Percentiles rank a stretch among this genome's conserved stretches.
Conservation (phyloP, 331 rosid species). For the Stylosanthes scabra region DNA sequence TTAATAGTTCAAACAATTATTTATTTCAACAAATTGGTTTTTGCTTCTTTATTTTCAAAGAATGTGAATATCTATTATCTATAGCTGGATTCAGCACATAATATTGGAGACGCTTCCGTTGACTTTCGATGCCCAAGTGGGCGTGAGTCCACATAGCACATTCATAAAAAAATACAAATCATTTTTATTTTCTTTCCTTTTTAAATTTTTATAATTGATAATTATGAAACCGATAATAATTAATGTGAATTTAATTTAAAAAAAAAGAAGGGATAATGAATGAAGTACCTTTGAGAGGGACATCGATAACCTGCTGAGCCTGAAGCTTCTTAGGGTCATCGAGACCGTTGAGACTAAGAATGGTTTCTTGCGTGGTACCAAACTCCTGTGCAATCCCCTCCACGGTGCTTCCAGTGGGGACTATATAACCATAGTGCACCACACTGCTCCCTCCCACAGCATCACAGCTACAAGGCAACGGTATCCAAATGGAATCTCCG, state of each 20-base stretch:
- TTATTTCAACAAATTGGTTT: too few species aligned
- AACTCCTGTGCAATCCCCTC: constrained; percentile 50
- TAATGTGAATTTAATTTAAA: too few species aligned
- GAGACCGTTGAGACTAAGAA: constrained; percentile 60
- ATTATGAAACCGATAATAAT: too few species aligned
- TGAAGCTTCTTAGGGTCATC: constrained; percentile 41
- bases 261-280: not conserved
- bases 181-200: too few species aligned
- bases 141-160: not conserved
- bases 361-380: constrained; percentile 48
- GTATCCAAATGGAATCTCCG: constrained; percentile 63
- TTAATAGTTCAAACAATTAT: too few species aligned
- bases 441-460: constrained; percentile 52
- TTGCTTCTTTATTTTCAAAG: too few species aligned
- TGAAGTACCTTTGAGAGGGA: constrained; percentile 74
- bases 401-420: not conserved
- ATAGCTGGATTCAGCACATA: not conserved
- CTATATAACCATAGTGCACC: constrained; percentile 72
- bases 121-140: not conserved
- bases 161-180: not conserved
- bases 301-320: constrained; percentile 71
- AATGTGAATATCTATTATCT: too few species aligned
- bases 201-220: too few species aligned
- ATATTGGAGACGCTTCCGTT: not conserved
- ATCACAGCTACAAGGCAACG: constrained; percentile 94